Base-by-base conservation (phyloP, 1,284 basidiomycete species). In the Ganoderma lingzhi region DNA sequence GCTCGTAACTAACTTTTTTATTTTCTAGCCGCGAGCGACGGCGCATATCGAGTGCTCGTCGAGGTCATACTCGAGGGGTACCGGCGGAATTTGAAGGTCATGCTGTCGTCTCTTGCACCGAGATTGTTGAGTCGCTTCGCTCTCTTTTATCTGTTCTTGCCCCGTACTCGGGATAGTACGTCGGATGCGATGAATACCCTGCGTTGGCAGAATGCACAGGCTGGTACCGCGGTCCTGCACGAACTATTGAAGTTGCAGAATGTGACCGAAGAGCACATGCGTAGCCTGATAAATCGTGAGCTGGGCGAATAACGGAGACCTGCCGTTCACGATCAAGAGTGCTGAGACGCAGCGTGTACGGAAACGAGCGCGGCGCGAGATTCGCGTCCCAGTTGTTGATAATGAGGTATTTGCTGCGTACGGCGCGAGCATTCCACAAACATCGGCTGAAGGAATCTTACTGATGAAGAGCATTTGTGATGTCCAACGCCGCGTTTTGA, bases 201-300 rank as follows among this genome's bases (percentile, higher is more conserved):
- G 45, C 45, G 45, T n/a, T 48, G 19, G 45, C 45, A 48, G 45
- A 48, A 48, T 9, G 45, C 45, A 48, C 45, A 48, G 45, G 45
- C 45, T 48, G 45, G 45, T n/a, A 48, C 45, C 19, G 19, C 45
- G 45, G 45, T 48, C 19, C 45, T 48, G 45, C 45, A 9, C 19
- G 45, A 48, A 9, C 45, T 48, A n/a, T 48, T 48, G 45, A 48
- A 48, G 19, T n/a, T 48, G 45, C 45, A 23, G 45, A n/a, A 3
- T 48, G 19, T 35, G 35, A 35, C 35, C 8, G 35, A 35, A 35
- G 35, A 8, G 35, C 35, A 35, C 35, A 3, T 35, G 35, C 35
- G 8, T 48, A n/a, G 45, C 6, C 19, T n/a, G 19, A 3, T n/a
- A n/a, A 2, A 48, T n/a, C 45, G 45, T 48, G 45, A 48, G 45